Evolutionary conservation across 306 rosid species (phyloP).

Genomic region (Quercus aquifolioides): DNA sequence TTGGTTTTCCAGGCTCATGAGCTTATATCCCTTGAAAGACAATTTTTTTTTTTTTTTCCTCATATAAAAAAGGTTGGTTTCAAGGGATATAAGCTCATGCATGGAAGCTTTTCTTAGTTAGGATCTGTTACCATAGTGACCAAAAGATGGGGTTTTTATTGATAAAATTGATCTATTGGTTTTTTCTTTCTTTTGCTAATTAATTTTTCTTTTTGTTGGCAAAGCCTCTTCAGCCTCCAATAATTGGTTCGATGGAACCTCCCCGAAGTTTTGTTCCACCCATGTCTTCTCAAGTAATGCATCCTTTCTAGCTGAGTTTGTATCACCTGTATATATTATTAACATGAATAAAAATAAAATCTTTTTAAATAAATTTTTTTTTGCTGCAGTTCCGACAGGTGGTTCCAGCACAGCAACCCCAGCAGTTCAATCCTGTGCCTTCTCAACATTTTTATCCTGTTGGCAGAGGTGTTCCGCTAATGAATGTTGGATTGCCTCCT

Average conservation of each 20-base stretch:
- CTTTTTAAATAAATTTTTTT: slow-evolving; percentile 4
- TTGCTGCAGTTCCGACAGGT: slow-evolving; percentile 69
- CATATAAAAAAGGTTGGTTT: not conserved
- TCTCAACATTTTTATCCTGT: slow-evolving; percentile 72
- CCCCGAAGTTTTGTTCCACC: slow-evolving; percentile 57
- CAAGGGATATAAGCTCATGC: slow-evolving; percentile 2
- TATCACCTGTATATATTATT: slow-evolving; percentile 1
- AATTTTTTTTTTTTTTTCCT: too few species aligned
- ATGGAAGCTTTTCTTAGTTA: not conserved
- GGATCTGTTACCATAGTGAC: not conserved
- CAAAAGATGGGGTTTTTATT: not conserved
- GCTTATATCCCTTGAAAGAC: too few species aligned
- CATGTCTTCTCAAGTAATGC: slow-evolving; percentile 71
- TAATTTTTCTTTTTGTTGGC: slow-evolving; percentile 9
- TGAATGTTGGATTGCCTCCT: slow-evolving; percentile 70
- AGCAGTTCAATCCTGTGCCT: slow-evolving; percentile 63
- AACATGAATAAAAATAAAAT: not conserved
- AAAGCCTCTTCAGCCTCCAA: slow-evolving; percentile 76
- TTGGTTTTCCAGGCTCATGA: not conserved
- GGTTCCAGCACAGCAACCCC: slow-evolving; percentile 63
- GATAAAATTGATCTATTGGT: not conserved
- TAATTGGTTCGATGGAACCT: slow-evolving; percentile 69
- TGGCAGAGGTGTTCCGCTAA: slow-evolving; percentile 64
- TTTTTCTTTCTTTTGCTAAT: slow-evolving; percentile 1
- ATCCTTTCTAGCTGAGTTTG: slow-evolving; percentile 11